Evolutionary conservation across 345 rosid species (phyloP), one percentile per base, ranked within the genome.

Genomic region (Conringia planisiliqua): DNA sequence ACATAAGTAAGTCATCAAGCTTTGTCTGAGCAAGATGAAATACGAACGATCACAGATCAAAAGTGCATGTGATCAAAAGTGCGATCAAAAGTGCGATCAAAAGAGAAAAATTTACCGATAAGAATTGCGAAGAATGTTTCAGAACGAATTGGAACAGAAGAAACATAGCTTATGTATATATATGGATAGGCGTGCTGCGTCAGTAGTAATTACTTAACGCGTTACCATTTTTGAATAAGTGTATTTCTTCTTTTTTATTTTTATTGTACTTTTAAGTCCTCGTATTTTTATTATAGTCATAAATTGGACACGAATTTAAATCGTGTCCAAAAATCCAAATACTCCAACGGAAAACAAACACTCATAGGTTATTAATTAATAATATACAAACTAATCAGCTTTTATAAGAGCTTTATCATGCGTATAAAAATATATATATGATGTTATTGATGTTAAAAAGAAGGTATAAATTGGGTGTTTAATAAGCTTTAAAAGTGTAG

Each of bases 151-250:
- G 20, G 36, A 69, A 26, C 6, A 52, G 17, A 68, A 30, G 47
- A 60, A 40, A 11, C 10, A 68, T 10, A 39, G 17, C 13, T 17
- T 12, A 58, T 22, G 44, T 9, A 16, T 11, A 58, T 63, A 65
- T 65, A 74, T 47, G 61, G 78, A 58, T 59, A 67, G 14, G 68
- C 73, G 35, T 67, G 62, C 30, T 38, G 33, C 56, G 50, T 65
- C 58, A 32, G 6, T 18, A 47, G 18, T 60, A 12, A 59, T 75
- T 68, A 51, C 56, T 75, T 60, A 50, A 74, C 78, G 72, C 78
- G 78, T 66, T 46, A 66, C 66, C 71, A 56, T 57, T 74, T 74
- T 66, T 57, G 72, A 74, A 66, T 57, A 13, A 46, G 78, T 40
- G 8, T 12, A 66, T 11, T 7, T 5, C 24, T 54, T 40, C 4